These are phyloP conservation scores for Aspergillus brasiliensis DNA, from an alignment of 2,329 filamentous ascomycete species.

Conservation along the genomic window DNA sequence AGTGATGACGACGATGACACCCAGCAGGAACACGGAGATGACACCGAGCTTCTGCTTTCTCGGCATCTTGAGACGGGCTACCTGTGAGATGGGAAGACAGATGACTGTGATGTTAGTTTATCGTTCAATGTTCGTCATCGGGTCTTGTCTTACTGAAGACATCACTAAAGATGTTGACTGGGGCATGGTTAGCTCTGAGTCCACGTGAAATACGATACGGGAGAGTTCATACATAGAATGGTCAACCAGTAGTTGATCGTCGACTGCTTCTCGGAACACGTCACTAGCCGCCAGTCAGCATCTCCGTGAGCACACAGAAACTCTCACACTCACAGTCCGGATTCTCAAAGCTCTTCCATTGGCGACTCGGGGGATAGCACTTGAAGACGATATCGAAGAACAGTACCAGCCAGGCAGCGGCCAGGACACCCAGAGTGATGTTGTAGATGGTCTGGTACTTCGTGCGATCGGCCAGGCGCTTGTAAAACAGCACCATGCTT, in stretches of 20 bases:
- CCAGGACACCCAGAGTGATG: constrained; percentile 17
- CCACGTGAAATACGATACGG: too few relatives aligned
- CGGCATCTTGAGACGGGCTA: constrained; percentile 21
- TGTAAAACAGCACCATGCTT: constrained; percentile 26
- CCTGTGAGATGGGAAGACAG: constrained; percentile 24
- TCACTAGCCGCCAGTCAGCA: constrained; percentile 11
- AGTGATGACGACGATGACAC: constrained; percentile 20
- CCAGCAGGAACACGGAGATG: constrained; percentile 22
- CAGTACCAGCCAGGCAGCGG: constrained; percentile 21
- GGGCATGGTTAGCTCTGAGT: not conserved
- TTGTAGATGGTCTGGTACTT: constrained; percentile 23
- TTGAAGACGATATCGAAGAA: constrained; percentile 27
- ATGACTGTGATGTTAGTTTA: constrained; percentile 17
- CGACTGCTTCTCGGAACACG: constrained; percentile 14
- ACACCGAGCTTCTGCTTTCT: constrained; percentile 23
- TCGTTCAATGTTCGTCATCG: not conserved
- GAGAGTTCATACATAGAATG: constrained; percentile 19
- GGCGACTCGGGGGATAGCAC: constrained; percentile 20
- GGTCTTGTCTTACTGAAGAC: constrained; percentile 17
- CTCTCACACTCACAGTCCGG: constrained; percentile 1
- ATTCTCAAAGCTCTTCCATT: constrained; percentile 9
- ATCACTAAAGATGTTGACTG: constrained; percentile 25
- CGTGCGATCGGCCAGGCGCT: constrained; percentile 25
- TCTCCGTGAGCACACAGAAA: not conserved
- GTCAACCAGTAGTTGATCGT: constrained; percentile 25